These are phyloP conservation scores for Aspergillus ellipticus DNA, from an alignment of 495 filamentous ascomycete genomes.

Conservation along the genomic window DNA sequence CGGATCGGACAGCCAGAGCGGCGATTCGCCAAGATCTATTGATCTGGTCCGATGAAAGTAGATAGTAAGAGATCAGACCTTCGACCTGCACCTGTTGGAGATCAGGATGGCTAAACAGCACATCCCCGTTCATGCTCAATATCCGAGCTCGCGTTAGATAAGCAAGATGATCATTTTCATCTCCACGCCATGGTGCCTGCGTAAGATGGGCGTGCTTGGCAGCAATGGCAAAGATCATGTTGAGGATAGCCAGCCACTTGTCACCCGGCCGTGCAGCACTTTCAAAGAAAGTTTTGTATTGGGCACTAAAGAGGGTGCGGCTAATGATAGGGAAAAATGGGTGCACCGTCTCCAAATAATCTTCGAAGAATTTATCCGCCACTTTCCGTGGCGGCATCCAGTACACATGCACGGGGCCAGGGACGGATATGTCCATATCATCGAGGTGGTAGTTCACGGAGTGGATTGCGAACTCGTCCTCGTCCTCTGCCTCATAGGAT, in stretches of 20 bases:
- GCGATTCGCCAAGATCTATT: slow-evolving; percentile 66
- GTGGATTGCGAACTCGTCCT: slow-evolving; percentile 34
- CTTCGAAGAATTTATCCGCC: slow-evolving; percentile 53
- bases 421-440: slow-evolving; percentile 48
- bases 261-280: slow-evolving; percentile 39
- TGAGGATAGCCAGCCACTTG: slow-evolving; percentile 61
- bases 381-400: slow-evolving; percentile 50
- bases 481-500: slow-evolving; percentile 27
- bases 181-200: slow-evolving; percentile 46
- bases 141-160: slow-evolving; percentile 60
- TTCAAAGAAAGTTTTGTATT: slow-evolving; percentile 44
- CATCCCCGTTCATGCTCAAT: slow-evolving; percentile 52
- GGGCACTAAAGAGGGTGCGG: slow-evolving; percentile 40
- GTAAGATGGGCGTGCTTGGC: slow-evolving; percentile 55
- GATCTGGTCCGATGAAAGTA: slow-evolving; percentile 58
- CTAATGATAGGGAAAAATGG: slow-evolving; percentile 59
- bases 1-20: slow-evolving; percentile 58
- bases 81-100: slow-evolving; percentile 61
- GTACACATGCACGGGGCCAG: slow-evolving; percentile 48
- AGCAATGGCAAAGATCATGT: slow-evolving; percentile 64
- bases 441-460: slow-evolving; percentile 58
- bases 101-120: slow-evolving; percentile 54
- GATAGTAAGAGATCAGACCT: slow-evolving; percentile 58
- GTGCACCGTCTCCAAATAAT: slow-evolving; percentile 58
- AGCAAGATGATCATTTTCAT: slow-evolving; percentile 53